Evolutionary conservation across 2,329 filamentous ascomycete species (phyloP).

Genomic region (Nemania sp.): DNA sequence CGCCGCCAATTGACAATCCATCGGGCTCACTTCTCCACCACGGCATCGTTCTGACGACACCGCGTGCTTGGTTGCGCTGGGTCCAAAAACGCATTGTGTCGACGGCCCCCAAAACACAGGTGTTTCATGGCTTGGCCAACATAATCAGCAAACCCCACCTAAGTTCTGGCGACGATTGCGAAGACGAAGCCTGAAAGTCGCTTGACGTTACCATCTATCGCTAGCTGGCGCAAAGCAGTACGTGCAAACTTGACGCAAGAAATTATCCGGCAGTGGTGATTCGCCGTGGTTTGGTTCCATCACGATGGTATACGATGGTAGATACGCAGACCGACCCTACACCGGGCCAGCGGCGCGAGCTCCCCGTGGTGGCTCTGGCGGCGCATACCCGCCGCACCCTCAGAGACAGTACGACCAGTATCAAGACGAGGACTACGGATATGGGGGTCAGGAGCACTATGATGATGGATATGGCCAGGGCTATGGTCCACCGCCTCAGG

Average conservation of each 20-base stretch:
- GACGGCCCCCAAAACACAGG: no score
- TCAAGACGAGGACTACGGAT: conserved; percentile 50
- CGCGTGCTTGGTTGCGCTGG: no score
- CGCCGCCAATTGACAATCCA: conserved; percentile 14
- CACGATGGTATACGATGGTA: conserved; percentile 56
- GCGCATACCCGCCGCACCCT: conserved; percentile 31
- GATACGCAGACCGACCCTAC: conserved; percentile 53
- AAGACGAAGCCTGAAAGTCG: conserved; percentile 1
- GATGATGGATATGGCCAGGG: conserved; percentile 47
- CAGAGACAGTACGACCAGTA: conserved; percentile 49
- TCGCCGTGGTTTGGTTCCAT: conserved; percentile 2
- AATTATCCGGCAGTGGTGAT: not conserved
- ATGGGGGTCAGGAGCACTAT: conserved; percentile 48
- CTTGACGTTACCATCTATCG: conserved; percentile 11
- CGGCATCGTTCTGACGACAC: not conserved
- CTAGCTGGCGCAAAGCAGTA: conserved; percentile 1
- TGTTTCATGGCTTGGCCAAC: conserved; percentile 20
- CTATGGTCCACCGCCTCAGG: conserved; percentile 46
- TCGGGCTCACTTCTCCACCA: not conserved
- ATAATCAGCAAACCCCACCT: not conserved
- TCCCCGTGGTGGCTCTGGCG: conserved; percentile 36
- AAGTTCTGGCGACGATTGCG: no score
- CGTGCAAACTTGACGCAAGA: not conserved
- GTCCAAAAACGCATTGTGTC: no score
- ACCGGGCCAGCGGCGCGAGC: conserved; percentile 49